Base-by-base conservation (phyloP, 257 asterid species). In the Marsdenia floribunda region DNA sequence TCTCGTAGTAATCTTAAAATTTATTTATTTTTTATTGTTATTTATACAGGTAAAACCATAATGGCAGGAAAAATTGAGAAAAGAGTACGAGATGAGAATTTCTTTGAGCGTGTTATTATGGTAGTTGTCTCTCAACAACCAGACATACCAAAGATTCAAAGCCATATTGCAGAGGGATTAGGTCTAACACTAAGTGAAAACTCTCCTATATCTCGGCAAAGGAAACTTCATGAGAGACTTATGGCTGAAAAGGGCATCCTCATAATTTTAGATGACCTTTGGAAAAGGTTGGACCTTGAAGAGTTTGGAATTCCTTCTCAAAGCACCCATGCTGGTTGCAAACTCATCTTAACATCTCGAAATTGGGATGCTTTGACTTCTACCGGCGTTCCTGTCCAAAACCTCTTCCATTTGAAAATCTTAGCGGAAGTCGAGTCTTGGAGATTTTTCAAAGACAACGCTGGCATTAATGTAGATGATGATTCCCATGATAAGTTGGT, bases 261-360 rank as follows among this genome's bases (percentile, higher is more conserved):
- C 24, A 11, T 80, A 14, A 78, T 80, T 6, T 7, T 83, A 1
- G 84, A 84, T 72, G 85, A 81, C 68, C 44, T 82, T 12, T 82
- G 86, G 86, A 49, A 58, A 16, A 9, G 15, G 21, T 46, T 79
- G 35, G 15, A 77, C 1, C 53, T 77, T 6, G 57, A 68, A 53
- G 42, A 65, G 7, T 2, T 81, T 16, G 83, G 85, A 67, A 78
- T 78, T 29, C 71, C 79, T 0, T 14, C 6, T 55, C 70, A 46
- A 29, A 61, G 60, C 6, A 47, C 10, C 69, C 55, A 65, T 18
- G 11, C 35, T 24, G 55, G 50, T 0, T 82, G 83, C 70, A 85
- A 70, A 12, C 53, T 79, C 57, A 59, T 73, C 6, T 14, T 83
- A 3, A 74, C 80, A 22, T 52, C 81, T 3, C 77, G 75, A 11